Percentiles rank a stretch among this genome's conserved stretches.
Conservation (phyloP, 495 filamentous ascomycete genomes). For the Penicillium desertorum region DNA sequence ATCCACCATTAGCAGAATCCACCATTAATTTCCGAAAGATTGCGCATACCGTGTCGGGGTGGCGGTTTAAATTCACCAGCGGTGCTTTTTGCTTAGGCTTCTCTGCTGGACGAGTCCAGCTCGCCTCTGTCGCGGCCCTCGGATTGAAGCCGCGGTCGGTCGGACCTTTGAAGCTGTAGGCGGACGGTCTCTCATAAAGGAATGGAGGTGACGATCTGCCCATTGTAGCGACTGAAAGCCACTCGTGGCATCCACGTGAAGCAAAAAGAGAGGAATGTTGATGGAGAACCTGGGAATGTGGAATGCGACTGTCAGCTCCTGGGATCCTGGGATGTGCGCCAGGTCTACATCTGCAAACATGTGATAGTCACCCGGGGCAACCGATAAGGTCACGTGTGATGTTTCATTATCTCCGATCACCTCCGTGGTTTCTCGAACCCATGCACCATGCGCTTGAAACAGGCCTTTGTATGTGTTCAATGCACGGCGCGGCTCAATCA, state of each 20-base stretch:
- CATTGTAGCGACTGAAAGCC: constrained; percentile 48
- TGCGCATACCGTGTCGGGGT: constrained; percentile 72
- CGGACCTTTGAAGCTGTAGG: constrained; percentile 49
- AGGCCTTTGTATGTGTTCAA: constrained; percentile 35
- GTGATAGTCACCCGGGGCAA: constrained; percentile 40
- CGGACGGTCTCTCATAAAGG: constrained; percentile 64
- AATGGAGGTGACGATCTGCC: constrained; percentile 66
- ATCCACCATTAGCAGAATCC: constrained; percentile 18
- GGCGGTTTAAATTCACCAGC: constrained; percentile 72
- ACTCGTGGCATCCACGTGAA: constrained; percentile 39
- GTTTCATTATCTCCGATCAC: constrained; percentile 14
- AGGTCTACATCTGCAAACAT: constrained; percentile 22
- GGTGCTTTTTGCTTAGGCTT: constrained; percentile 70
- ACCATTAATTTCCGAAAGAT: constrained; percentile 11
- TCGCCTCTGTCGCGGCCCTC: constrained; percentile 75
- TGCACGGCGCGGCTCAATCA: constrained; percentile 31
- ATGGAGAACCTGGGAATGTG: constrained; percentile 13
- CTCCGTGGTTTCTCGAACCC: background rate
- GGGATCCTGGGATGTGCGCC: constrained; percentile 12
- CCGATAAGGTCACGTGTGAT: constrained; percentile 36
- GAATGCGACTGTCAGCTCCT: constrained; percentile 30
- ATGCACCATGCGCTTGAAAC: constrained; percentile 32
- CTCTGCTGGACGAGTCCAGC: constrained; percentile 54
- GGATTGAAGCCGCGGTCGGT: constrained; percentile 71
- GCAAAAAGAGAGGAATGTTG: constrained; percentile 33